phyloP scores from a whole-genome alignment of 139 green algal genomes.

The Tetraselmis striata region DNA sequence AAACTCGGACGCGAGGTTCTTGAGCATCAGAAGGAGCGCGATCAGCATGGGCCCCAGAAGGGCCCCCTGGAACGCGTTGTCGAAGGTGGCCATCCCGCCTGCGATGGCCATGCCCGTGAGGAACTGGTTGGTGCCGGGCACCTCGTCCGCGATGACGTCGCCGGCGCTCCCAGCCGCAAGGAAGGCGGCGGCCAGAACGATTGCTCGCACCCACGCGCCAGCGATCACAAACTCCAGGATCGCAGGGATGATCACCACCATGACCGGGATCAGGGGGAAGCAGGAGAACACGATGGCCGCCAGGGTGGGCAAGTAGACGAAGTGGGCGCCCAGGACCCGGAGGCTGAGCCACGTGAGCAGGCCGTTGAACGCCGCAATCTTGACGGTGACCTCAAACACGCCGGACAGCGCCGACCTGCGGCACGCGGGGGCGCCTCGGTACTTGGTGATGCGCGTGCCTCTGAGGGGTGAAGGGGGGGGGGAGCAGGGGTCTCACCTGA shows the following conservation, averaged over 20 bases:
- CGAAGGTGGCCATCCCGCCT: neutral
- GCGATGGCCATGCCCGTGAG: neutral
- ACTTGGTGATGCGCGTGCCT: no score
- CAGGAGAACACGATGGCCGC: neutral
- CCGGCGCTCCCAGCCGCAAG: neutral
- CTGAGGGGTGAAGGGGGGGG: neutral
- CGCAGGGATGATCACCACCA: neutral
- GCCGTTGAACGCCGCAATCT: neutral
- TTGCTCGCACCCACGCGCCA: neutral
- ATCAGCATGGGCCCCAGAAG: neutral
- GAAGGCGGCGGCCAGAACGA: neutral
- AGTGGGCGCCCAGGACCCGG: neutral
- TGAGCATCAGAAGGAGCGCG: neutral
- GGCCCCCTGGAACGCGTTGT: neutral
- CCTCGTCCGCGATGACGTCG: neutral
- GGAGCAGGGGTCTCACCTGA: neutral
- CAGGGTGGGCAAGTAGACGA: neutral
- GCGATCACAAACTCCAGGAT: neutral
- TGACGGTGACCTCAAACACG: neutral
- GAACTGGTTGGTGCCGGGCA: neutral
- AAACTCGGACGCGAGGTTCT: neutral
- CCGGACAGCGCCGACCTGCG: neutral
- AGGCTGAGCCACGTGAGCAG: neutral
- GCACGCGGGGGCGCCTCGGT: no score
- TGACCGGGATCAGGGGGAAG: neutral